phyloP scores from a whole-genome alignment of 2,329 filamentous ascomycete genomes.

The Aspergillus tubingensis region DNA sequence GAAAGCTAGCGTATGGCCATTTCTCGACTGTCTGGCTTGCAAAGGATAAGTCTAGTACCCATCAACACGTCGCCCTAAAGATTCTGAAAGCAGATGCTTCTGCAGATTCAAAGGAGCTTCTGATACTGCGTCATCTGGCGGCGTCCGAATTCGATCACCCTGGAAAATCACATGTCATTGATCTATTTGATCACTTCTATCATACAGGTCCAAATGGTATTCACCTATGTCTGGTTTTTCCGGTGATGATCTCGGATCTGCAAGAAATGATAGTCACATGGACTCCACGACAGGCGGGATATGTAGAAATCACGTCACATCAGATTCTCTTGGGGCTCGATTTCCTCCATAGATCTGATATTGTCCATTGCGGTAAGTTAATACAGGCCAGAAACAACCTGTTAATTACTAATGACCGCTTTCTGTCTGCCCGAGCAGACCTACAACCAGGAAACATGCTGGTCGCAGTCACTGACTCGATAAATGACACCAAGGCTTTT shows the following conservation, averaged over 20 bases:
- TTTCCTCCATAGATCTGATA: constrained; percentile 18
- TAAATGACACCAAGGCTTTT: not conserved
- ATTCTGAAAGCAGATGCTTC: constrained; percentile 29
- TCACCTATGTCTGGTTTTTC: constrained; percentile 29
- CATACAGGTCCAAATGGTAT: constrained; percentile 26
- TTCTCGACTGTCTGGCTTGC: constrained; percentile 32
- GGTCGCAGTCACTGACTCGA: too few species aligned
- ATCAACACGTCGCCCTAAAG: constrained; percentile 26
- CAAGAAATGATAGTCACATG: constrained; percentile 19
- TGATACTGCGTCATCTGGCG: constrained; percentile 20
- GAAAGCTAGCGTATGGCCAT: constrained; percentile 23
- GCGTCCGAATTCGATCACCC: constrained; percentile 14
- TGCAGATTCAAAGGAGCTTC: constrained; percentile 21
- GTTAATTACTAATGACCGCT: too few species aligned
- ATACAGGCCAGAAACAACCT: too few species aligned
- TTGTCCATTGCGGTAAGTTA: constrained; percentile 25
- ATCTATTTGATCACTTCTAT: constrained; percentile 28
- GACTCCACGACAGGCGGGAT: constrained; percentile 16
- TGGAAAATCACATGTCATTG: constrained; percentile 22
- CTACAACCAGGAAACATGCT: constrained; percentile 26
- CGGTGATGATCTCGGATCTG: constrained; percentile 28
- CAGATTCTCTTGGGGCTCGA: constrained; percentile 22
- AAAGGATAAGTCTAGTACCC: constrained; percentile 19
- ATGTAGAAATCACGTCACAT: constrained; percentile 19
- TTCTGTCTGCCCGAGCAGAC: constrained; percentile 10